Evolutionary conservation across 192 early-diverging fungal species (phyloP).

Genomic region (Coemansia aciculifera): DNA sequence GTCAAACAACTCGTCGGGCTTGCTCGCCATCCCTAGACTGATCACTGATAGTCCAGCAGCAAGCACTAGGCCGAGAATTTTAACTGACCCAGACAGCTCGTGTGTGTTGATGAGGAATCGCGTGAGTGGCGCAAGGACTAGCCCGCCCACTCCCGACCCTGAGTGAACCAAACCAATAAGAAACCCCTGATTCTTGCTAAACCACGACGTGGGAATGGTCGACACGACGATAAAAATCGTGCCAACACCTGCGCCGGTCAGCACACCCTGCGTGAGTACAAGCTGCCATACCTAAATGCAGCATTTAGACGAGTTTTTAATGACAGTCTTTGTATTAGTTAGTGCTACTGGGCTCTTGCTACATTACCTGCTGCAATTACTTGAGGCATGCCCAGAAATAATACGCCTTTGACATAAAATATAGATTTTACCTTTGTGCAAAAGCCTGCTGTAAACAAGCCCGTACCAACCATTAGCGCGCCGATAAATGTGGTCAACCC

Average conservation of each 20-base stretch:
- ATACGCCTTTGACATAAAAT: background rate
- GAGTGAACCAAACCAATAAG: constrained; percentile 54
- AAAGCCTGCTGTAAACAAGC: constrained; percentile 44
- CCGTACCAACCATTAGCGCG: constrained; percentile 32
- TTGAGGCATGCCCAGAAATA: background rate
- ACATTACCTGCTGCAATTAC: background rate
- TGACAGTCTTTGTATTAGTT: background rate
- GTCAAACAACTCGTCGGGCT: constrained; percentile 54
- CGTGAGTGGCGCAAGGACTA: constrained; percentile 48
- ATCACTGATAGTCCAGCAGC: constrained; percentile 39
- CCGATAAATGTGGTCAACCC: constrained; percentile 51
- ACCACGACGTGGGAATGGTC: constrained; percentile 55
- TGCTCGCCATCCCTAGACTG: constrained; percentile 49
- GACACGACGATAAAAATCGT: constrained; percentile 54
- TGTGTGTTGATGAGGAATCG: constrained; percentile 50
- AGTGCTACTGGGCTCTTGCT: background rate
- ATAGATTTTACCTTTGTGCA: constrained; percentile 33
- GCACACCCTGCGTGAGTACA: constrained; percentile 41
- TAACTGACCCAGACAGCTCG: constrained; percentile 39
- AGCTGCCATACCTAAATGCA: constrained; percentile 46
- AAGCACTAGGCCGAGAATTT: constrained; percentile 41
- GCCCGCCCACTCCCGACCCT: constrained; percentile 52
- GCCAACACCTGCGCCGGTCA: constrained; percentile 48
- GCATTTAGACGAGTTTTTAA: background rate
- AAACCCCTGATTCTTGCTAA: constrained; percentile 54